Conservation (phyloP, 2,329 filamentous ascomycete genomes). For the Trichoderma brevicompactum region DNA sequence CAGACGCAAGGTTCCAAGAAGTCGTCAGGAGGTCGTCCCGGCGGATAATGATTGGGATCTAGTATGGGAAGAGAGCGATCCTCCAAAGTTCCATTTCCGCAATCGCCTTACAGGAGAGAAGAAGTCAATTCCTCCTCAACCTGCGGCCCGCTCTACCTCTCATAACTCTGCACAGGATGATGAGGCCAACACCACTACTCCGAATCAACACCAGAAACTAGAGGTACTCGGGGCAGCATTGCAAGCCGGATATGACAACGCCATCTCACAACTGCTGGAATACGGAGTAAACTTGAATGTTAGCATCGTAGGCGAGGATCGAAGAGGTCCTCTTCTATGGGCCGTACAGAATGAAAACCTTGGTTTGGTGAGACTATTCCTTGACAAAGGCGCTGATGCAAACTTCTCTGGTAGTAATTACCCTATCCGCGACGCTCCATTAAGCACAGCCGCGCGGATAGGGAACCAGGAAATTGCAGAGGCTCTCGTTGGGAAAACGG, state of each 20-base stretch:
- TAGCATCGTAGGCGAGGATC: neutral
- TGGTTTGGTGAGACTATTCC: neutral
- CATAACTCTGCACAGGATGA: neutral
- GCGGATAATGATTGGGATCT: neutral
- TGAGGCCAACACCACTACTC: neutral
- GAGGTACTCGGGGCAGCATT: neutral
- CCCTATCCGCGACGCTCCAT: neutral
- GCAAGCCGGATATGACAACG: neutral
- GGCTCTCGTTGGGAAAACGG: neutral
- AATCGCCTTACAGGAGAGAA: neutral
- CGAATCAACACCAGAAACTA: neutral
- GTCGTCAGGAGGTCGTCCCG: neutral
- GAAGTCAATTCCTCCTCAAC: neutral
- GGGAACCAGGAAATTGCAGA: neutral
- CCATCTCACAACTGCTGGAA: neutral
- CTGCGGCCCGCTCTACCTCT: too few species aligned
- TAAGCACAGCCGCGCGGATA: neutral
- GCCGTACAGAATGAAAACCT: neutral
- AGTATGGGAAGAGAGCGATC: neutral
- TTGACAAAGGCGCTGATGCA: neutral
- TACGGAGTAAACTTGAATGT: neutral
- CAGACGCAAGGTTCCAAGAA: neutral
- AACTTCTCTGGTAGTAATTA: neutral
- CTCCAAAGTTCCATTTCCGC: neutral
- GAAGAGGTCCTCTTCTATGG: neutral